A percentile compares a stretch with the other conserved stretches of the same genome.
These are phyloP conservation scores for Eutypa lata DNA, from an alignment of 2,329 filamentous ascomycete species.

Conservation along the genomic window DNA sequence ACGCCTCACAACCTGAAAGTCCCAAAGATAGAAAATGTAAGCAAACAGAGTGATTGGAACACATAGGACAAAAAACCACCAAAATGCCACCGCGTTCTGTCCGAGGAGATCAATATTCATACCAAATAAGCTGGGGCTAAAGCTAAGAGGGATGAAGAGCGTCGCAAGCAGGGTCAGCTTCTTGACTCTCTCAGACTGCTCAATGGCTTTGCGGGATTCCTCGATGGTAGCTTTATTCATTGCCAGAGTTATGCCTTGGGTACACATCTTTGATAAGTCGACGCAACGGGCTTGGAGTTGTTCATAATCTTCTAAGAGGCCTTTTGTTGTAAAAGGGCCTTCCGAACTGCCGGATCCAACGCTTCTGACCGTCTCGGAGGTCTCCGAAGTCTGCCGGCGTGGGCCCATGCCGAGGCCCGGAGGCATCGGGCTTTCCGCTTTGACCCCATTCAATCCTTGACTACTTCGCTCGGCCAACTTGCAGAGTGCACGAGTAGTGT, in stretches of 20 bases:
- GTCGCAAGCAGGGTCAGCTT: slow-evolving; percentile 25
- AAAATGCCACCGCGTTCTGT: neutral
- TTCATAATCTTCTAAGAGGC: neutral
- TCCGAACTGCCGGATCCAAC: neutral
- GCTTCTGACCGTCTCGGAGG: neutral
- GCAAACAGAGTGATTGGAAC: neutral
- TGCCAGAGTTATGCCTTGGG: slow-evolving; percentile 11
- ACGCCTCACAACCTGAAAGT: neutral
- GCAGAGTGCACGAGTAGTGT: neutral
- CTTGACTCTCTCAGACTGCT: slow-evolving; percentile 21
- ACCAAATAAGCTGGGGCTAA: slow-evolving; percentile 10
- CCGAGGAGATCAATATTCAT: neutral
- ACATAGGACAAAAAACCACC: neutral
- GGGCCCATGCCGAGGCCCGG: too few relatives aligned
- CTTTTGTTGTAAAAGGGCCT: neutral
- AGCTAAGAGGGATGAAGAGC: slow-evolving; percentile 24
- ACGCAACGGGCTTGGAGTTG: neutral
- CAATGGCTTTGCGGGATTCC: slow-evolving; percentile 21
- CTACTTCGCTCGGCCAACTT: neutral
- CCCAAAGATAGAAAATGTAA: neutral
- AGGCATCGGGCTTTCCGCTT: neutral
- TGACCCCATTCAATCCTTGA: neutral
- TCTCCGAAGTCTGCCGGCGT: neutral
- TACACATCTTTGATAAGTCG: slow-evolving; percentile 4
- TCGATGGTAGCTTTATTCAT: slow-evolving; percentile 22